Conservation (phyloP, 2,329 filamentous ascomycete species). For the Rhynchosporium agropyri region DNA sequence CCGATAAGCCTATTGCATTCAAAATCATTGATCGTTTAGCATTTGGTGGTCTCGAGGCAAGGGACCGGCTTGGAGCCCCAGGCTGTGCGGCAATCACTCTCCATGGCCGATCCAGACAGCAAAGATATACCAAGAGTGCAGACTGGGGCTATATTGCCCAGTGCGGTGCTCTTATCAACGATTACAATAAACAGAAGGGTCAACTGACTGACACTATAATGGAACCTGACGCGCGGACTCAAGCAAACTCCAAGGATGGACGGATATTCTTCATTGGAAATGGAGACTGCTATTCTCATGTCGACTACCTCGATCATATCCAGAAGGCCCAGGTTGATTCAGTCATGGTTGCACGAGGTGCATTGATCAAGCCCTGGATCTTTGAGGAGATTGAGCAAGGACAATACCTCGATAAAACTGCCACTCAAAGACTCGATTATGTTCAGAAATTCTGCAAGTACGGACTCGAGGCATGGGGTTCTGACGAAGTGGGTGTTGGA, state of each 20-base stretch:
- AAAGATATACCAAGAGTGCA: slow-evolving; percentile 89
- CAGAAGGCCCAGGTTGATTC: slow-evolving; percentile 79
- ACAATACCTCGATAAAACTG: slow-evolving; percentile 95
- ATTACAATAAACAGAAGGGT: slow-evolving; percentile 71
- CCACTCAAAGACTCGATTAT: slow-evolving; percentile 80
- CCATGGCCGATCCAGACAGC: slow-evolving; percentile 90
- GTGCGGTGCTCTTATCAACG: slow-evolving; percentile 81
- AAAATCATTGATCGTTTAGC: slow-evolving; percentile 83
- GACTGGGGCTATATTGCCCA: slow-evolving; percentile 96
- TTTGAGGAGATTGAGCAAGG: slow-evolving; percentile 93
- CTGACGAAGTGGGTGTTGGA: slow-evolving; percentile 90
- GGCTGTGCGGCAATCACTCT: slow-evolving; percentile 95
- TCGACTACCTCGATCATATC: slow-evolving; percentile 81
- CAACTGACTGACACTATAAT: slow-evolving; percentile 72
- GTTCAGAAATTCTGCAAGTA: slow-evolving; percentile 89
- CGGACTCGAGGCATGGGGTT: slow-evolving; percentile 92
- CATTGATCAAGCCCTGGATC: slow-evolving; percentile 96
- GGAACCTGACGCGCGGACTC: slow-evolving; percentile 75
- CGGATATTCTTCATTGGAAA: slow-evolving; percentile 93
- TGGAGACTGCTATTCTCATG: slow-evolving; percentile 92
- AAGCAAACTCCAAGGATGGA: slow-evolving; percentile 65
- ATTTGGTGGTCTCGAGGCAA: slow-evolving; percentile 74
- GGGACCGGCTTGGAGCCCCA: slow-evolving; percentile 70
- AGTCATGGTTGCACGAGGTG: slow-evolving; percentile 97
- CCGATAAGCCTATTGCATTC: slow-evolving; percentile 75